Evolutionary conservation across 2,329 filamentous ascomycete genomes (phyloP), one percentile per base, ranked within the genome.

Genomic region (Fusarium musae): DNA sequence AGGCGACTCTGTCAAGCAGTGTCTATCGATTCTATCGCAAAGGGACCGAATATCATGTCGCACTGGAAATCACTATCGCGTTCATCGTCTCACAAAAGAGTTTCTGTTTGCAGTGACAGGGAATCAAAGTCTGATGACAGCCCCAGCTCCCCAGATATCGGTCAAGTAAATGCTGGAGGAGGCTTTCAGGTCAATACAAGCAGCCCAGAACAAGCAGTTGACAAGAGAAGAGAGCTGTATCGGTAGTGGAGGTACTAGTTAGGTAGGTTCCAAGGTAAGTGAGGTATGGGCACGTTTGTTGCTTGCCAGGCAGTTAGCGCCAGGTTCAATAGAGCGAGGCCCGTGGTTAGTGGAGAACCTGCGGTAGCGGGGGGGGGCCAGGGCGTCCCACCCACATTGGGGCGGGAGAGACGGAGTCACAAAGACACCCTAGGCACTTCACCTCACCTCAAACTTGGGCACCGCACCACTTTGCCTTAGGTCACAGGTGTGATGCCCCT

Each of bases 261-360:
- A 52, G 30, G 30, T 37, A 19, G 36, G 36, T 53, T 53, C 26
- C 26, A 26, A 53, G 50, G 32, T 37, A 56, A 57, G 57, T 47
- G 26, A 47, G 26, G 44, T 53, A 58, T 66, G 52, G 65, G 60
- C 50, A 73, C 54, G 64, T 50, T 70, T 44, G 50, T 68, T 54
- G 47, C 53, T 52, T 42, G 66, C 61, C 54, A 66, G 52, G 36
- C 23, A 54, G 36, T 42, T 66, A 71, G 62, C 69, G 49, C 56
- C 63, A 73, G 63, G 64, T 65, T 74, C 44, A 60, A 73, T 71
- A 43, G 63, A 63, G 69, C 36, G 67, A 64, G 68, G 64, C 56
- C 67, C 26, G n/a, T 49, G 49, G 53, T 52, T 42, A 69, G 65
- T 40, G 61, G 54, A 47, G 54, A 62, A 42, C 62, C 32, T 72